A percentile compares a stretch with the other conserved stretches of the same genome.
Evolutionary conservation across 1,139 yeast species (phyloP).

Genomic region (Kodamaea sp.): DNA sequence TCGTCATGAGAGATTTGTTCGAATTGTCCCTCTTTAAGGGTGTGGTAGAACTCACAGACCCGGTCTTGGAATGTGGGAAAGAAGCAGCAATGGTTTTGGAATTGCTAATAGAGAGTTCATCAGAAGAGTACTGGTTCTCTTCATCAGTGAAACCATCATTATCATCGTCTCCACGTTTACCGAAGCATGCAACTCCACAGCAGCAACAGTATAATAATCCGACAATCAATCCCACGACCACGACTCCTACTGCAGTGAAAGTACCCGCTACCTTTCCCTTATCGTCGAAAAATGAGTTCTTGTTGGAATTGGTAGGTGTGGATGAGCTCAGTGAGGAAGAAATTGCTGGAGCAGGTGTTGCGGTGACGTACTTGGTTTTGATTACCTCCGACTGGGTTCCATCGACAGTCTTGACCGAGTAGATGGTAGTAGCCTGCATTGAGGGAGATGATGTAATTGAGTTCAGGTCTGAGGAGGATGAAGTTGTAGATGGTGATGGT

Average conservation of each 20-base stretch:
- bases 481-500: slow-evolving; percentile 17
- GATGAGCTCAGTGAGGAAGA: slow-evolving; percentile 10
- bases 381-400: slow-evolving; percentile 23
- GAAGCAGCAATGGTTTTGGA: slow-evolving; percentile 21
- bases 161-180: slow-evolving; percentile 19
- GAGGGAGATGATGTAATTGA: slow-evolving; percentile 16
- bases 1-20: slow-evolving; percentile 34
- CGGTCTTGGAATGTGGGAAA: slow-evolving; percentile 13
- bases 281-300: slow-evolving; percentile 48
- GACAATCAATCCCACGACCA: slow-evolving; percentile 41
- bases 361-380: slow-evolving; percentile 21
- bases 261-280: slow-evolving; percentile 75
- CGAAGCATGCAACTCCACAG: slow-evolving; percentile 30
- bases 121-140: slow-evolving; percentile 38
- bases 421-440: slow-evolving; percentile 19
- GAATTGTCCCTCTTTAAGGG: slow-evolving; percentile 37
- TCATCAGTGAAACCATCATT: slow-evolving; percentile 39
- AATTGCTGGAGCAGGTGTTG: slow-evolving; percentile 10
- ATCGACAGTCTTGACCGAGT: slow-evolving; percentile 28
- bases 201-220: slow-evolving; percentile 42
- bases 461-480: slow-evolving; percentile 19
- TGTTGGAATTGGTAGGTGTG: slow-evolving; percentile 9
- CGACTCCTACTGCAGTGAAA: slow-evolving; percentile 67
- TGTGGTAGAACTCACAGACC: slow-evolving; percentile 16
- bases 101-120: slow-evolving; percentile 27